phyloP scores from a whole-genome alignment of 2,329 filamentous ascomycete genomes.

The Epichloe coenophiala region DNA sequence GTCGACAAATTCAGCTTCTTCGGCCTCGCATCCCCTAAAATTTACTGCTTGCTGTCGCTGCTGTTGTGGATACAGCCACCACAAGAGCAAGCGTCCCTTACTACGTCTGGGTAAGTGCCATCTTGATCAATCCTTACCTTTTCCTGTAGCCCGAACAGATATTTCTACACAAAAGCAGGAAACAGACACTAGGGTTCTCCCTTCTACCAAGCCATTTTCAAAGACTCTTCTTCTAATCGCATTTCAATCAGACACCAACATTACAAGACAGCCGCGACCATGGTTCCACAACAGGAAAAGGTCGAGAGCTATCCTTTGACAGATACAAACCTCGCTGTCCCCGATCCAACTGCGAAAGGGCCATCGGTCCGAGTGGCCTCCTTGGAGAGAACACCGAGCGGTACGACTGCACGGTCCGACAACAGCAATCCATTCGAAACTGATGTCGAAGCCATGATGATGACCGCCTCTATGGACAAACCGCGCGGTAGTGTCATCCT shows the following conservation, averaged over 20 bases:
- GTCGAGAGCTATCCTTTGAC: slow-evolving; percentile 8
- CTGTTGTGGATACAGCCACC: neutral
- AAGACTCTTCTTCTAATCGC: neutral
- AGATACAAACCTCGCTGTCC: slow-evolving; percentile 11
- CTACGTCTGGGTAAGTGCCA: neutral
- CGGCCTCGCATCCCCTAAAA: no score
- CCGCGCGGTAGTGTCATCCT: slow-evolving; percentile 14
- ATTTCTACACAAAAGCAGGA: neutral
- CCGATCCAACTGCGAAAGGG: slow-evolving; percentile 12
- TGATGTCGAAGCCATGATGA: slow-evolving; percentile 41
- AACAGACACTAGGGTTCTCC: neutral
- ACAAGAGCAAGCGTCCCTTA: neutral
- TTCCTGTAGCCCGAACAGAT: neutral
- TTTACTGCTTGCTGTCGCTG: neutral
- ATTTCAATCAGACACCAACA: neutral
- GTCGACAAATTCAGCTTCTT: no score
- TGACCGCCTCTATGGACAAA: slow-evolving; percentile 22
- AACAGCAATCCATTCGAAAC: slow-evolving; percentile 41
- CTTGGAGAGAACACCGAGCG: slow-evolving; percentile 14
- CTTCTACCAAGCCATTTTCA: neutral
- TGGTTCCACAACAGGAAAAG: slow-evolving; percentile 15
- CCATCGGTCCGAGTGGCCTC: neutral
- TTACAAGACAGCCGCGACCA: neutral
- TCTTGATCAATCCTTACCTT: neutral
- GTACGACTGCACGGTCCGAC: slow-evolving; percentile 31